Evolutionary conservation across 345 rosid species (phyloP).

Genomic region (Conringia planisiliqua): DNA sequence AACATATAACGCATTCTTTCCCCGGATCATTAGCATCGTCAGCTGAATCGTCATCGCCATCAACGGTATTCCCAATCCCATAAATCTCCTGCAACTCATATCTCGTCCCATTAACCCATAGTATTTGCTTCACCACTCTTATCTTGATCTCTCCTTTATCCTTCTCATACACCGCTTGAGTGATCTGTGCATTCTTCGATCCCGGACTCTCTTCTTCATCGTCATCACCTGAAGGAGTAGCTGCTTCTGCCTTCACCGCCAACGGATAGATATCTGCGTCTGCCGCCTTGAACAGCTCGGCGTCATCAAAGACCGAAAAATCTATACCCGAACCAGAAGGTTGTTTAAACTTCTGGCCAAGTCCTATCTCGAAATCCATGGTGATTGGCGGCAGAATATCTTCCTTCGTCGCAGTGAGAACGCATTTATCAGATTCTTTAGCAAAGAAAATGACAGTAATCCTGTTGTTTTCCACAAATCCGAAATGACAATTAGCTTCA

Average conservation of each 20-base stretch:
- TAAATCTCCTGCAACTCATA: constrained; percentile 95
- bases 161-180: constrained; percentile 71
- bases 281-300: constrained; percentile 42
- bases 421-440: constrained; percentile 68
- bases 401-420: constrained; percentile 58
- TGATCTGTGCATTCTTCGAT: constrained; percentile 62
- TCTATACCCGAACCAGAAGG: constrained; percentile 75
- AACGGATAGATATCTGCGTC: constrained; percentile 63
- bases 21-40: constrained; percentile 73
- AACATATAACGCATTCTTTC: constrained; percentile 93
- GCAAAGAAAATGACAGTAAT: constrained; percentile 75
- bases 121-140: constrained; percentile 69
- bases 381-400: constrained; percentile 53
- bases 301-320: constrained; percentile 60
- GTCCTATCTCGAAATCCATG: constrained; percentile 64
- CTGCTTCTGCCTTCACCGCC: constrained; percentile 78
- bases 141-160: constrained; percentile 64
- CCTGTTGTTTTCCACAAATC: constrained; percentile 42
- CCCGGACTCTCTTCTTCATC: constrained; percentile 38
- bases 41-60: constrained; percentile 39
- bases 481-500: neutral
- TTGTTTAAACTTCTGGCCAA: constrained; percentile 81
- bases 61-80: constrained; percentile 83
- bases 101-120: constrained; percentile 72
- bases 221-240: constrained; percentile 37